Evolutionary conservation across 352 stramenopile species (phyloP), one percentile per base, ranked within the genome.

Genomic region (Globisporangium heterothallicum): DNA sequence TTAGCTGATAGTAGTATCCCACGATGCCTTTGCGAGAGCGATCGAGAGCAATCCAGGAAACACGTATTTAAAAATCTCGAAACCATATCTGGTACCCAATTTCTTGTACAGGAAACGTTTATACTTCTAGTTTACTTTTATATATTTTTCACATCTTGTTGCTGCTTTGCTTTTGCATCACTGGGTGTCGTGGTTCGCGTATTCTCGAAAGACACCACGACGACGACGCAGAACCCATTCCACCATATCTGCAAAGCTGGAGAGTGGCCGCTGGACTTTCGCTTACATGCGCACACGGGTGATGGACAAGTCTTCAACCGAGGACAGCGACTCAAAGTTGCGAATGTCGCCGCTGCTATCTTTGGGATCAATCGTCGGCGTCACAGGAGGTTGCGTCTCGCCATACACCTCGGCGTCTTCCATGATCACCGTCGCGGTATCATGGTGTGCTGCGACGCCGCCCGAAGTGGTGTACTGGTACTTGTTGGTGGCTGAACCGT

Each of bases 311-410:
- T 63, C 56, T 47, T 61, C 49, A 22, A 75, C 38, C 53, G 66
- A 72, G 44, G 67, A 76, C 4, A 76, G n/a, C 7, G 67, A 76
- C 47, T 72, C 65, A 43, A 76, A 55, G 55, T 76, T 76, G 32
- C 67, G 63, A 22, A 67, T 70, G 22, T 61, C 54, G 24, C 8
- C 32, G 41, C 8, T 29, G 41, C 27, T 56, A 19, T 56, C 40
- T 49, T 57, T 49, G 26, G 25, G 49, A 24, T 57, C 49, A 7
- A 52, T 51, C 42, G 44, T 44, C 22, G 64, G 59, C 13, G 59
- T 64, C 12, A 55, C 32, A 4, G 46, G 54, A 32, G 42, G 29
- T 16, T 58, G 51, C 3, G 48, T 45, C 4, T 35, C 30, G 1
- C 46, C 47, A 0, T 51, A 51, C 18, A 53, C 52, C 22, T 68